phyloP scores from a whole-genome alignment of 306 rosid genomes.

The Urtica urens region DNA sequence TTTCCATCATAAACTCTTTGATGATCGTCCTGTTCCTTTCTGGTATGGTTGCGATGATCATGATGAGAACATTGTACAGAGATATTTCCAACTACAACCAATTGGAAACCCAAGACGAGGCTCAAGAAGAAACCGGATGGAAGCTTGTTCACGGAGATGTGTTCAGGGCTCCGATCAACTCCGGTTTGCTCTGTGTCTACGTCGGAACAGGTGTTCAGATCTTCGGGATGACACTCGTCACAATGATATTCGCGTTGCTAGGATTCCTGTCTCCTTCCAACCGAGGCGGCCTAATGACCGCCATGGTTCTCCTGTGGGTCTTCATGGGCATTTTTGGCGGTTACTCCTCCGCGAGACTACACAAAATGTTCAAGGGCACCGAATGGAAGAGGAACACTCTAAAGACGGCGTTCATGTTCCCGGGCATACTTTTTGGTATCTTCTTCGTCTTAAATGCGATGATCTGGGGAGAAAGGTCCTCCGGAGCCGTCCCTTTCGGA shows the following conservation, averaged over 20 bases:
- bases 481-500: conserved; percentile 98
- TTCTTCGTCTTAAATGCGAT: conserved; percentile 92
- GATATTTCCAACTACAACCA: conserved; percentile 98
- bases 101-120: conserved; percentile 97
- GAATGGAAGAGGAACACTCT: conserved; percentile 97
- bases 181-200: conserved; percentile 81
- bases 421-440: conserved; percentile 76
- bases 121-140: conserved; percentile 99
- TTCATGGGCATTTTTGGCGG: conserved; percentile 98
- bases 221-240: conserved; percentile 92
- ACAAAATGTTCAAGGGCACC: conserved; percentile 98
- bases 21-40: conserved; percentile 99
- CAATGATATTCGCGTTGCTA: conserved; percentile 90
- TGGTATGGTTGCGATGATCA: conserved; percentile 99
- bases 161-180: conserved; percentile 84
- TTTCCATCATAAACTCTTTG: conserved; percentile 90
- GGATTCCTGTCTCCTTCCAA: conserved; percentile 99
- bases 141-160: conserved; percentile 97
- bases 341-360: conserved; percentile 85
- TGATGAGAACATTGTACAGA: conserved; percentile 97
- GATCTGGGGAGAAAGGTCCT: conserved; percentile 94
- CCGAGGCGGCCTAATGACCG: conserved; percentile 98
- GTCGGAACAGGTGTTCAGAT: conserved; percentile 98
- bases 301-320: conserved; percentile 99
- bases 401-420: conserved; percentile 97